Evolutionary conservation across 2,329 filamentous ascomycete genomes (phyloP).

Genomic region (Aureobasidium sp.): DNA sequence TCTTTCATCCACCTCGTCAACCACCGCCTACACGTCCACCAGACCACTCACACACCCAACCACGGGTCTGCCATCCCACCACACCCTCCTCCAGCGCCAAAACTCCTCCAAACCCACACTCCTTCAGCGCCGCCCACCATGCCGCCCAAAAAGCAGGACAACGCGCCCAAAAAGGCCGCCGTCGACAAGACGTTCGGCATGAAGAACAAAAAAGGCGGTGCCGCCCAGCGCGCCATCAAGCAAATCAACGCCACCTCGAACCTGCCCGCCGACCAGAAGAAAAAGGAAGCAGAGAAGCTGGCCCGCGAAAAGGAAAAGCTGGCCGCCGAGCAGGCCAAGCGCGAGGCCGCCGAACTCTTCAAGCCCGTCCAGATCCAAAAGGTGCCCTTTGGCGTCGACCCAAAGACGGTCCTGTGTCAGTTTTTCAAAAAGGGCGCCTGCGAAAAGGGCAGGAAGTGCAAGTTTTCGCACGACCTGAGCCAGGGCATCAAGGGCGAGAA

Average conservation of each 20-base stretch:
- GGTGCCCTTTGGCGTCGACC: slow-evolving; percentile 93
- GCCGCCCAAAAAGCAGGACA: slow-evolving; percentile 62
- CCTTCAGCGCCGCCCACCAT: slow-evolving; percentile 41
- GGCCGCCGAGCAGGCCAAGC: slow-evolving; percentile 75
- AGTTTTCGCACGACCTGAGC: slow-evolving; percentile 87
- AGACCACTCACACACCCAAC: too few species aligned
- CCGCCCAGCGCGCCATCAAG: slow-evolving; percentile 82
- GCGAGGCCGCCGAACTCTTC: slow-evolving; percentile 72
- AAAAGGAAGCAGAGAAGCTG: slow-evolving; percentile 56
- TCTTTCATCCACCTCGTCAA: neutral
- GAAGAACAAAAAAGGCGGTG: slow-evolving; percentile 98
- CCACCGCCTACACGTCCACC: too few species aligned
- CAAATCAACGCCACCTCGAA: slow-evolving; percentile 68
- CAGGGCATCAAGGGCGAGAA: slow-evolving; percentile 90
- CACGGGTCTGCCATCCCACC: neutral
- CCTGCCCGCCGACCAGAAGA: slow-evolving; percentile 81
- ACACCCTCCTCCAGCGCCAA: neutral
- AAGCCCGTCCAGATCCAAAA: slow-evolving; percentile 95
- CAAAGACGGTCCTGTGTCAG: slow-evolving; percentile 92
- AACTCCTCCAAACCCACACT: slow-evolving; percentile 10
- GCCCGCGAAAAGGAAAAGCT: slow-evolving; percentile 78
- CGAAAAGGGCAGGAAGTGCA: slow-evolving; percentile 95
- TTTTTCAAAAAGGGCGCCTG: slow-evolving; percentile 97
- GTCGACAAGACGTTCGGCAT: slow-evolving; percentile 98
- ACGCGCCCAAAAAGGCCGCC: slow-evolving; percentile 52